Evolutionary conservation across 1,284 basidiomycete species (phyloP), one percentile per base, ranked within the genome.

Genomic region (Tilletia setariae): DNA sequence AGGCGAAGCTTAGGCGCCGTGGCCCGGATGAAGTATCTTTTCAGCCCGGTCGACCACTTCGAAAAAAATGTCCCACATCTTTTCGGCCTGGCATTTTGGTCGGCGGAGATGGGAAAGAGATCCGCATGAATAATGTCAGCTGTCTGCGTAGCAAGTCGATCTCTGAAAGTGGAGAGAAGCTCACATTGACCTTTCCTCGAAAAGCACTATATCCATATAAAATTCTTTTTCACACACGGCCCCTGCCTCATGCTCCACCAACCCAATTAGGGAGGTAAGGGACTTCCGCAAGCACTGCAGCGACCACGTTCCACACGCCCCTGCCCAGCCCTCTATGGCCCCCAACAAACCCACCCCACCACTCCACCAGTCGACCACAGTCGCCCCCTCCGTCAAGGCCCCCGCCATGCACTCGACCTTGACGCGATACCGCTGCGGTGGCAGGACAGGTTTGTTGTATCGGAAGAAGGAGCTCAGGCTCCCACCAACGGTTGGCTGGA

Each of bases 51-150:
- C 72, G 1, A 79, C 74, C 7, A 72, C 74, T 1, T 73, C 64
- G 51, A 79, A 74, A 68, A 79, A 74, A 46, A 78, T 59, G 28
- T 75, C 68, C 77, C 77, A 79, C 47, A 79, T 67, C 9, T 69
- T 43, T 9, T 71, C 67, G n/a, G 66, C 68, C 68, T 69, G 65
- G 23, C n/a, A 8, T 2, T 49, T 49, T 8, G 23, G 8, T 25
- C n/a, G n/a, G 13, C n/a, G 44, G 44, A 46, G n/a, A 1, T 2
- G n/a, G 44, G 1, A 46, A 46, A 46, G 44, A 2, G 1, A 46
- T 2, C 1, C 44, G n/a, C 13, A 46, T n/a, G 44, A 46, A 15
- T n/a, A 46, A 23, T 13, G 44, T 9, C n/a, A 59, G 51, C n/a
- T n/a, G n/a, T n/a, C n/a, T n/a, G n/a, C n/a, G n/a, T n/a, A n/a